Evolutionary conservation across 495 filamentous ascomycete species (phyloP), one percentile per base, ranked within the genome.

Genomic region (Daldinia concentrica): DNA sequence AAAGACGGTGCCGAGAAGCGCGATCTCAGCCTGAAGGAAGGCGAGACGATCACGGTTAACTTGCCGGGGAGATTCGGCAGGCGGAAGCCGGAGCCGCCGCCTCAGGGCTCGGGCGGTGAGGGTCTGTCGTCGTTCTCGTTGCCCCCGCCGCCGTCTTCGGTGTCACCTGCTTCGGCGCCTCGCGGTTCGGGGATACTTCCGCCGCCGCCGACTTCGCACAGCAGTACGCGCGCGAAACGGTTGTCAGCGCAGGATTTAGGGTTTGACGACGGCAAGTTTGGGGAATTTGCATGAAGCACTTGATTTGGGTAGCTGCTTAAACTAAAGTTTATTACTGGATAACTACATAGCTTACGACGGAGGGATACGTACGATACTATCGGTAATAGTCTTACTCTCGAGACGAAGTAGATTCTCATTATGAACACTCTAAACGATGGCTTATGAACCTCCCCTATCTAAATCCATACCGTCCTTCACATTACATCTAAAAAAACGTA

Each of bases 1-100:
- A 74, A 80, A 52, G 83, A 84, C 66, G 41, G 62, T n/a, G 64
- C 57, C 14, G 82, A 82, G 68, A 91, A 90, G 80, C 85, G 84
- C 61, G 92, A 94, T 76, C 92, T 90, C 68, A 91, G 89, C 62
- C 74, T 95, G 52, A 95, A 95, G 80, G 91, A 93, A 64, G 92
- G 92, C 9, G 90, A 95, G 83, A 95, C 90, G 3, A 95, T 95
- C 58, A 91, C 89, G 41, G 88, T 95, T 52, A 92, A 91, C 77
- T 80, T 94, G 64, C 90, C 88, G 36, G 85, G 81, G 9, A 81
- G 82, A 36, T 82, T 83, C 58, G 85, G 82, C 9, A 79, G 81
- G 54, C 79, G 81, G 58, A 78, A 71, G 66, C 65, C 72, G 6
- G 62, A 71, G 34, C 50, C 65, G 30, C 60, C 71, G 29, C 70